Evolutionary conservation across 2,329 filamentous ascomycete species (phyloP).

Genomic region (Thelonectria olida): DNA sequence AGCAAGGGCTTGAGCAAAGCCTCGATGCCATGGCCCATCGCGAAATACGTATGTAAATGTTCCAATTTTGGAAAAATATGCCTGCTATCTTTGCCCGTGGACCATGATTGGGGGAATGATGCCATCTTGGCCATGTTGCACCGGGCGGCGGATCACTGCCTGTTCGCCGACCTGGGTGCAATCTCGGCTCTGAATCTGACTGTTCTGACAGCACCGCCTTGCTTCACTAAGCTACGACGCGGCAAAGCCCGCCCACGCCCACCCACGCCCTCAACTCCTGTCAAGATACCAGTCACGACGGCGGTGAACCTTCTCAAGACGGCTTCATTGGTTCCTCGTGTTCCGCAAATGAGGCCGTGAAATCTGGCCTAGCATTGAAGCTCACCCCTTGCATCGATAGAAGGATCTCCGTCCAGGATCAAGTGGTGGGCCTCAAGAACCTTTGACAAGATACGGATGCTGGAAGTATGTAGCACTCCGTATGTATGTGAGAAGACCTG

Average conservation of each 20-base stretch:
- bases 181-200: conserved; percentile 10
- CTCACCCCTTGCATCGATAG: background rate
- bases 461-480: background rate
- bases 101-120: conserved; percentile 4
- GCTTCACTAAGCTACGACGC: conserved; percentile 6
- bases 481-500: background rate
- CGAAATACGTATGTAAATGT: background rate
- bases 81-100: conserved; percentile 7
- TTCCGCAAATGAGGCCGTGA: conserved; percentile 18
- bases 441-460: background rate
- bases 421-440: conserved; percentile 16
- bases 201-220: conserved; percentile 7
- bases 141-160: conserved; percentile 6
- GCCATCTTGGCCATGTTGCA: background rate
- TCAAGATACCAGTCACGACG: conserved; percentile 1
- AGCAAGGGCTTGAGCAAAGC: background rate
- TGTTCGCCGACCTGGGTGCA: background rate
- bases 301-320: conserved; percentile 1
- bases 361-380: conserved; percentile 13
- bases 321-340: background rate
- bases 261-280: background rate
- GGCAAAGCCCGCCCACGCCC: too few species aligned
- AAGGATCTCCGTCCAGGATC: conserved; percentile 21
- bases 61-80: background rate
- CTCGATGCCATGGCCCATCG: background rate